Conservation (phyloP, 2,329 filamentous ascomycete genomes). For the Pseudogymnoascus sp. region DNA sequence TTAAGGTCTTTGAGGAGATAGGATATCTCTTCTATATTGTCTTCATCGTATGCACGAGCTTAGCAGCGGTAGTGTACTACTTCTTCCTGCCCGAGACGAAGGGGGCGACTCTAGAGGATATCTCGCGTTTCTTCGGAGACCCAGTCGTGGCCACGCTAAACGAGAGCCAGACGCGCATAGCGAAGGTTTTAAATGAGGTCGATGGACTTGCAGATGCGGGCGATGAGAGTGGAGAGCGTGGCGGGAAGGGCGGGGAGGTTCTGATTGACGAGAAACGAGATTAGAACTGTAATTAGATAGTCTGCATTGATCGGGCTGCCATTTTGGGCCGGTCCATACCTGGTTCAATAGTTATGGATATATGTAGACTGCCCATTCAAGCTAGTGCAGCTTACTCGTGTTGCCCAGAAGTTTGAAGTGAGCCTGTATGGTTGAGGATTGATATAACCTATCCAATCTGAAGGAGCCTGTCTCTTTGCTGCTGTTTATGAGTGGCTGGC, state of each 20-base stretch:
- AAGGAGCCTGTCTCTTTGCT: background rate
- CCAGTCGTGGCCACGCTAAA: slow-evolving; percentile 2
- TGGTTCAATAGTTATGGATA: background rate
- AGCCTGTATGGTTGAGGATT: background rate
- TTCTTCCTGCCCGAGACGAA: slow-evolving; percentile 9
- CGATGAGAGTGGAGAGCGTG: background rate
- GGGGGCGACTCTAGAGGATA: slow-evolving; percentile 9
- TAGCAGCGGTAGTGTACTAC: slow-evolving; percentile 10
- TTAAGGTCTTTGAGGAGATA: slow-evolving; percentile 10
- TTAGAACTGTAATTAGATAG: background rate
- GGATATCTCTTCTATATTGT: slow-evolving; percentile 13
- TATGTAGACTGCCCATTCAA: background rate
- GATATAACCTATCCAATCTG: background rate
- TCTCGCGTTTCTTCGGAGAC: slow-evolving; percentile 11
- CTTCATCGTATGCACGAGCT: slow-evolving; percentile 12
- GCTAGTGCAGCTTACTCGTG: background rate
- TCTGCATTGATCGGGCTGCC: background rate
- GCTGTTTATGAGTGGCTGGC: background rate
- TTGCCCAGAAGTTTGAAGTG: background rate
- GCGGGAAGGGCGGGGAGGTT: background rate
- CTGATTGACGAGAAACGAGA: background rate
- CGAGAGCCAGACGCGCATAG: slow-evolving; percentile 7
- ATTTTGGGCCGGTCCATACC: background rate
- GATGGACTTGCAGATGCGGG: background rate
- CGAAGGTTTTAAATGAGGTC: slow-evolving; percentile 9